Base-by-base conservation (phyloP, 2,329 filamentous ascomycete genomes). In the Cadophora malorum region DNA sequence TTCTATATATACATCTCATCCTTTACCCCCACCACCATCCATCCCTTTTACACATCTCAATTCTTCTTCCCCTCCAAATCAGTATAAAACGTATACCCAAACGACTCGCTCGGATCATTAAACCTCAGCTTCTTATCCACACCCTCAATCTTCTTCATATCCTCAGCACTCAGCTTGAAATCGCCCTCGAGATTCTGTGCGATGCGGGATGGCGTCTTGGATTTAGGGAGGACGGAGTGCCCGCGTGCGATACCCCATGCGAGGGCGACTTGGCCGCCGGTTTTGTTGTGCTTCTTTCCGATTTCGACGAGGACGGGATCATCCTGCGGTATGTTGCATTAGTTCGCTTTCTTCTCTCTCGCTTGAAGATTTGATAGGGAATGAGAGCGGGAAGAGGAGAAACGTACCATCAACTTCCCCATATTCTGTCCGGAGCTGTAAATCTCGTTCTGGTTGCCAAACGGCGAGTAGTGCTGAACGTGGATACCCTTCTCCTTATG, bases 181-280 rank as follows among this genome's bases (percentile, higher is more conserved):
- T 88, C 86, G 70, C 86, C 84, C 76, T 88, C 82, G 75, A 89
- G 86, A 79, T 92, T 92, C 76, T 83, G 85, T 77, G 82, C 80
- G 70, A 90, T 90, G 47, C 88, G 82, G 45, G 80, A 80, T 31
- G 84, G 83, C 35, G 84, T 89, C 53, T 85, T 86, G 73, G 85
- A 89, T 82, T 90, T 91, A 66, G 88, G 88, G 69, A 90, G 81
- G 47, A 89, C 86, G 14, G 87, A 83, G 76, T 88, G 86, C 64
- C 86, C 86, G 70, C 70, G 81, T 64, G 81, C 79, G 65, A 87
- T 77, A 71, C 85, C 86, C 86, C 86, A 89, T 63, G 85, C 85
- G 71, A 88, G 85, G 59, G 88, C 79, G 33, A 87, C 82, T 78
- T 89, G 87, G 8, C 86, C 86, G 28, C 87, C 81, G 9, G 83